These are phyloP conservation scores for Tephrocybe sp. DNA, from an alignment of 768 basidiomycete species.

Conservation along the genomic window DNA sequence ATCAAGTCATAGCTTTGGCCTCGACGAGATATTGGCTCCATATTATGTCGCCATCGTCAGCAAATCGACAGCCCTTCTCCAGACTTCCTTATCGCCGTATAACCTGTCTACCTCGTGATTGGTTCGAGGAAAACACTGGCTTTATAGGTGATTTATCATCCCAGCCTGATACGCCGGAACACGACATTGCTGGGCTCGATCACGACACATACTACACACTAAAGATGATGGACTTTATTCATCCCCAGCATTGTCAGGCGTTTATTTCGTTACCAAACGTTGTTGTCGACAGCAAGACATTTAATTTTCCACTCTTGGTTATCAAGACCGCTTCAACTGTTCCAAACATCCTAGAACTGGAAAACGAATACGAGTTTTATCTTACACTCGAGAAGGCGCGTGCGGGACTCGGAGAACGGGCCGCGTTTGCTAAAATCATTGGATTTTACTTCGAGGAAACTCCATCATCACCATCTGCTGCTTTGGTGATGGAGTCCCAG, in stretches of 20 bases:
- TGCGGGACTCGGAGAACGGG: not conserved
- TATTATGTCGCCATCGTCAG: not conserved
- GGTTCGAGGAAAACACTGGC: no score
- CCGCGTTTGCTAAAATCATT: not conserved
- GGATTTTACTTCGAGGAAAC: not conserved
- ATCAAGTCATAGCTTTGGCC: not conserved
- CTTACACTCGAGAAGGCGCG: not conserved
- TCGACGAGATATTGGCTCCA: not conserved
- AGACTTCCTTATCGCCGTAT: not conserved
- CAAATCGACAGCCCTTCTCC: not conserved
- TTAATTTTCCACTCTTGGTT: not conserved
- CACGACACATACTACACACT: no score
- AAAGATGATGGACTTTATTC: no score
- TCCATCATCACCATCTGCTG: not conserved
- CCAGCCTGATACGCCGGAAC: no score
- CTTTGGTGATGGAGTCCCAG: not conserved
- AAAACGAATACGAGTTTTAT: not conserved
- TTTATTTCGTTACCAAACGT: no score
- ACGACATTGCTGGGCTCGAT: no score
- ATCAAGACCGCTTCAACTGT: not conserved
- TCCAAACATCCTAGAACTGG: not conserved
- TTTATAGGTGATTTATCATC: no score
- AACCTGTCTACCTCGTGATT: no score
- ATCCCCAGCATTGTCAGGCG: no score
- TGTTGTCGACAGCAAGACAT: no score